Conservation (phyloP, 2,329 filamentous ascomycete species). For the Colletotrichum euphorbiae region DNA sequence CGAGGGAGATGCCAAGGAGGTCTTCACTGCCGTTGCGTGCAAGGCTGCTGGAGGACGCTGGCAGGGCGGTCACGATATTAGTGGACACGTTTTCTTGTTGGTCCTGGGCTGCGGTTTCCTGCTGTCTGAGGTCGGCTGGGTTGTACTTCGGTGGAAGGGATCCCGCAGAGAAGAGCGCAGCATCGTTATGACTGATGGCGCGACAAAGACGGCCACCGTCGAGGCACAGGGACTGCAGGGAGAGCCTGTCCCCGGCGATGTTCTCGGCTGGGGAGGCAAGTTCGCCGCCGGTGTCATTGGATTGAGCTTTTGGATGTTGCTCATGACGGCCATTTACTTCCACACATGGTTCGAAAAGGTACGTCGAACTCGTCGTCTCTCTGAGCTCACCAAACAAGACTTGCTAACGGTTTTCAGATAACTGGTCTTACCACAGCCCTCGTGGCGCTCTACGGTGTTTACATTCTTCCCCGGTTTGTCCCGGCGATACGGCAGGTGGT, state of each 20-base stretch:
- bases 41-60: slow-evolving; percentile 85
- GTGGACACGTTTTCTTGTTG: slow-evolving; percentile 93
- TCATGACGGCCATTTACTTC: slow-evolving; percentile 99
- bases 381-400: no score
- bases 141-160: slow-evolving; percentile 59
- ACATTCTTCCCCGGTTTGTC: slow-evolving; percentile 63
- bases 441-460: slow-evolving; percentile 60
- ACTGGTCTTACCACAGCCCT: slow-evolving; percentile 65
- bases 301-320: slow-evolving; percentile 91
- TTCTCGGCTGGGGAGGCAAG: slow-evolving; percentile 62
- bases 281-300: slow-evolving; percentile 73
- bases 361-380: slow-evolving; percentile 43
- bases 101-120: slow-evolving; percentile 86
- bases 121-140: slow-evolving; percentile 79
- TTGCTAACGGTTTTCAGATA: slow-evolving; percentile 54
- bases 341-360: slow-evolving; percentile 99
- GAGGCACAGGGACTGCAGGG: slow-evolving; percentile 50
- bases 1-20: slow-evolving; percentile 58
- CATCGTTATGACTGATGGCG: slow-evolving; percentile 74
- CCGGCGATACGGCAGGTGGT: slow-evolving; percentile 58
- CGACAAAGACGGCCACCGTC: slow-evolving; percentile 68
- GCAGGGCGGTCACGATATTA: slow-evolving; percentile 96
- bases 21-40: slow-evolving; percentile 82
- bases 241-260: slow-evolving; percentile 19
- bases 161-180: slow-evolving; percentile 69